Base-by-base conservation (phyloP, 2,329 filamentous ascomycete species). In the Fusarium nisikadoi region DNA sequence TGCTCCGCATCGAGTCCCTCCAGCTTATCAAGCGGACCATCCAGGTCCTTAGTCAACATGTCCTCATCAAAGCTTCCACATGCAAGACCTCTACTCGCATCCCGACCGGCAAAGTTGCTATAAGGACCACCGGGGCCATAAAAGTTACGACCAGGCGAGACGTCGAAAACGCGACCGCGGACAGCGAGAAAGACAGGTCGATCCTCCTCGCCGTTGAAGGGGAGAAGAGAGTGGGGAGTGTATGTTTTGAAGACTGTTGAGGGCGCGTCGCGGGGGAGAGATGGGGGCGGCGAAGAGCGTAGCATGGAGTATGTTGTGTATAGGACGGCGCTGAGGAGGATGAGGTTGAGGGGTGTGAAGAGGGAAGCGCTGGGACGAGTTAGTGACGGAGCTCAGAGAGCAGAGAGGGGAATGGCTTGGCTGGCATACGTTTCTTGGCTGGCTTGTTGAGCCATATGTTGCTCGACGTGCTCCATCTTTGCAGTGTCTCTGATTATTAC, bases 81-180 rank as follows among this genome's bases (percentile, higher is more conserved):
- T 2, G 96, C 95, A 67, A 99, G 84, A 2, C 96, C 96, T 57
- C 95, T 88, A 72, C 90, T 94, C 25, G 96, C 96, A 82, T 99
- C 96, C 42, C 95, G 87, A 1, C 96, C 96, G 1, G 96, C 96
- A 80, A 99, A 99, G 84, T 98, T 98, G 81, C 92, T 91, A 82
- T 99, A 99, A 4, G 95, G 94, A 0, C 95, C 95, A 17, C 94
- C 95, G 25, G 96, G 96, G 8, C 96, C 96, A 84, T 99, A 99
- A 83, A 98, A 98, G 85, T 97, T 95, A 78, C 92, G 90, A 29
- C 96, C 95, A 19, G 90, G 85, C 0, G 91, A 90, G 29, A 98
- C 95, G 80, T 99, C 96, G 80, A 98, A 98, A 71, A 98, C 92
- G 55, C 90, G 91, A 57, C 96, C 95, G 45, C 94, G 93, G 23